Percentiles rank a stretch among this genome's conserved stretches.
These are phyloP conservation scores for Solanum hybrid DNA, from an alignment of 305 asterid species.

Conservation along the genomic window DNA sequence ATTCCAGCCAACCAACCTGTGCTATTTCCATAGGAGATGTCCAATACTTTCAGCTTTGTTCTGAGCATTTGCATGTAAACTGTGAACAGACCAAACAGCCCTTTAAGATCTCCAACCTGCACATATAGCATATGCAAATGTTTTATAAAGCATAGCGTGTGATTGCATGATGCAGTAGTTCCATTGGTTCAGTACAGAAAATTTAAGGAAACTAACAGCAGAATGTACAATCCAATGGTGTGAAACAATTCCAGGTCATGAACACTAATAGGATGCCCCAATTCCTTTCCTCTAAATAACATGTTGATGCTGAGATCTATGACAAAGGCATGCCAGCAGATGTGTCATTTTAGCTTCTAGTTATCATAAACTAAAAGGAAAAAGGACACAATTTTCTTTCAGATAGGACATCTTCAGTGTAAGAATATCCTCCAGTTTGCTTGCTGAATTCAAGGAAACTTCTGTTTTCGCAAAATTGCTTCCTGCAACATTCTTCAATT, in stretches of 20 bases:
- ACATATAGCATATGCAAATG: constrained; percentile 3
- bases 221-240: background rate
- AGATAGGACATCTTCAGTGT: background rate
- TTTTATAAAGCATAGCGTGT: background rate
- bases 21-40: constrained; percentile 45
- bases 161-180: background rate
- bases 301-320: background rate
- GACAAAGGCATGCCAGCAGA: background rate
- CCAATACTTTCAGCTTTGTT: constrained; percentile 53
- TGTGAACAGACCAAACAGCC: constrained; percentile 54
- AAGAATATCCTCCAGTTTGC: background rate
- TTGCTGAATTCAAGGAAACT: background rate
- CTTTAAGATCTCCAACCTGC: constrained; percentile 81
- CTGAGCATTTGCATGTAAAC: constrained; percentile 50
- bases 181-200: background rate
- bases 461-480: background rate
- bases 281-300: background rate
- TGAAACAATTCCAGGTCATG: background rate
- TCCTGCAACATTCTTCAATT: background rate
- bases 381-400: background rate
- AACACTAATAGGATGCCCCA: background rate
- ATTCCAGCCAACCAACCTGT: constrained; percentile 40
- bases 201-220: background rate
- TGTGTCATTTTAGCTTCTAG: background rate
- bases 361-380: background rate